Conservation (phyloP, 1,139 yeast species). For the Candida dubliniensis region DNA sequence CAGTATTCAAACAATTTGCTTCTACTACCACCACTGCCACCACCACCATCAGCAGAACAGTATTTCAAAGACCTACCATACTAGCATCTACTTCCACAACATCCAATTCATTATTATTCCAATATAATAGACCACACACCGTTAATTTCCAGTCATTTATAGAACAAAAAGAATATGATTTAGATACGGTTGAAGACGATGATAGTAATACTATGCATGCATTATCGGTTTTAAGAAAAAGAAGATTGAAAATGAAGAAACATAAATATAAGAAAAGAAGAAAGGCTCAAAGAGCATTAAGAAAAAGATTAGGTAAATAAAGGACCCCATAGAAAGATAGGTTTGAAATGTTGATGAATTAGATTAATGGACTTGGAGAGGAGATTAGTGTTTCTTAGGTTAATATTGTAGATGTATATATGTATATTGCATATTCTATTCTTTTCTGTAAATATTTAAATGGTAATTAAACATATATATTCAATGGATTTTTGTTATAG, state of each 20-base stretch:
- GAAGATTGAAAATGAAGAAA: slow-evolving; percentile 72
- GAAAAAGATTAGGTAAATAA: slow-evolving; percentile 54
- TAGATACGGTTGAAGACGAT: slow-evolving; percentile 15
- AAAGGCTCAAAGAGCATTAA: slow-evolving; percentile 59
- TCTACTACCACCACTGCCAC: background rate
- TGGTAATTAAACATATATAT: background rate
- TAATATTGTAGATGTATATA: background rate
- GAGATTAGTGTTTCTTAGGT: too few relatives aligned
- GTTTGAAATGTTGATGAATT: background rate
- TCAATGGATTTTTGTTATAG: too few relatives aligned
- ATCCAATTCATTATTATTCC: background rate
- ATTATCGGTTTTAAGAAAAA: slow-evolving; percentile 67
- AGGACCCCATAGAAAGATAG: background rate
- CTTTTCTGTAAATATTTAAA: background rate
- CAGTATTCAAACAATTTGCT: slow-evolving; percentile 1
- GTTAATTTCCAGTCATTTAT: background rate
- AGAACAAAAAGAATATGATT: slow-evolving; percentile 3
- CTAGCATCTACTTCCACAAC: slow-evolving; percentile 1
- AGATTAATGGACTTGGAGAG: background rate
- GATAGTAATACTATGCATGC: slow-evolving; percentile 32
- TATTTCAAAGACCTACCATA: slow-evolving; percentile 1
- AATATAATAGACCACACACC: background rate
- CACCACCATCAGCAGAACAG: background rate
- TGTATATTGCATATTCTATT: background rate
- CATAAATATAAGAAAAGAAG: slow-evolving; percentile 74